These are phyloP conservation scores for Stemphylium lycopersici DNA, from an alignment of 2,329 filamentous ascomycete genomes.

Conservation along the genomic window DNA sequence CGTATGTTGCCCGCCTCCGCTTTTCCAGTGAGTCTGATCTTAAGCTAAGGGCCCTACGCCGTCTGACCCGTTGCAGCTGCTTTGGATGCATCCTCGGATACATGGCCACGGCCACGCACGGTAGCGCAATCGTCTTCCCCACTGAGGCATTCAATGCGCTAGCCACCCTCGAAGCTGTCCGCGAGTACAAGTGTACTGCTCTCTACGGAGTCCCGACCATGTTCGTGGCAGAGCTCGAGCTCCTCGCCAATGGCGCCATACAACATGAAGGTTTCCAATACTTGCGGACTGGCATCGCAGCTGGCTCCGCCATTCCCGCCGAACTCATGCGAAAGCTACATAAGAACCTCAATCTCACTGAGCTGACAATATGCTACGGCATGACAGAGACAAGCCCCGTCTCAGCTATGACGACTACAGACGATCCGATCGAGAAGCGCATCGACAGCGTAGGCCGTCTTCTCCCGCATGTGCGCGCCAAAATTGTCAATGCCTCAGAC, in stretches of 20 bases:
- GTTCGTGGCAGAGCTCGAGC: conserved; percentile 86
- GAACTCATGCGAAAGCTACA: conserved; percentile 81
- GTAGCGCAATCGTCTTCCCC: conserved; percentile 82
- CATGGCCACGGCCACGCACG: conserved; percentile 89
- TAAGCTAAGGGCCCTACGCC: background rate
- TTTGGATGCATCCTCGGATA: conserved; percentile 93
- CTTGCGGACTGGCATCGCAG: conserved; percentile 88
- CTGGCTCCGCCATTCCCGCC: conserved; percentile 83
- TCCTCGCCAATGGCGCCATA: conserved; percentile 63
- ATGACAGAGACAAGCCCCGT: conserved; percentile 91
- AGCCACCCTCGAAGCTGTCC: conserved; percentile 70
- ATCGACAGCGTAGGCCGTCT: conserved; percentile 78
- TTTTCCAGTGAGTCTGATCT: conserved; percentile 52
- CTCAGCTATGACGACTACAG: conserved; percentile 76
- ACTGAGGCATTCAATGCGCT: conserved; percentile 83
- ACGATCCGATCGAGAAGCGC: conserved; percentile 74
- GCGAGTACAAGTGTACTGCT: conserved; percentile 67
- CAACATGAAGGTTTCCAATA: conserved; percentile 61
- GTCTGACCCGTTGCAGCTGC: conserved; percentile 58
- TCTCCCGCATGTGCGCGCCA: conserved; percentile 79
- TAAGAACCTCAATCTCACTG: conserved; percentile 73
- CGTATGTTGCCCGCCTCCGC: conserved; percentile 67
- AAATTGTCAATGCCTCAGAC: conserved; percentile 76
- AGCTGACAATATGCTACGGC: conserved; percentile 92
- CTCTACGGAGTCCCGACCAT: conserved; percentile 94